These are phyloP conservation scores for Populus simonii DNA, from an alignment of 345 rosid species.

Conservation along the genomic window DNA sequence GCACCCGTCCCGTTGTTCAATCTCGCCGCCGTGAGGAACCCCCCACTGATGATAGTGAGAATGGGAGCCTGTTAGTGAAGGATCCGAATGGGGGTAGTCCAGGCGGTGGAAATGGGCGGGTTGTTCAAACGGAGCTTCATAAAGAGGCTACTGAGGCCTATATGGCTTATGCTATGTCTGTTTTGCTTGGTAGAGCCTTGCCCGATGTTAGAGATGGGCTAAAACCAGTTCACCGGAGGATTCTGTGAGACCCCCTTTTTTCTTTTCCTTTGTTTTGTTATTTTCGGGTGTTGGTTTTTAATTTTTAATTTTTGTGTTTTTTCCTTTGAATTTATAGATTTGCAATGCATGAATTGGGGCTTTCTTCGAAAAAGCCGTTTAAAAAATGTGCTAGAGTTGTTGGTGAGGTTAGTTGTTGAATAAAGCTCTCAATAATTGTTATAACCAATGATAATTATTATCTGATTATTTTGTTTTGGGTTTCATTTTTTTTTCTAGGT, in stretches of 20 bases:
- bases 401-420: slow-evolving; percentile 64
- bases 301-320: not conserved
- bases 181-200: slow-evolving; percentile 87
- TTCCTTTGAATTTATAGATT: slow-evolving; percentile 41
- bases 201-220: slow-evolving; percentile 94
- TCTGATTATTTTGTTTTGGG: not conserved
- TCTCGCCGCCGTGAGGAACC: slow-evolving; percentile 30
- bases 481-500: slow-evolving; percentile 51
- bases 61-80: slow-evolving; percentile 46
- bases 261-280: not conserved
- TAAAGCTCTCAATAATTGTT: not conserved
- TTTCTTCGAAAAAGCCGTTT: slow-evolving; percentile 82
- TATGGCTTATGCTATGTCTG: slow-evolving; percentile 89
- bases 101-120: slow-evolving; percentile 36
- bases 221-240: slow-evolving; percentile 93
- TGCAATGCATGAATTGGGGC: slow-evolving; percentile 96
- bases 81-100: slow-evolving; percentile 25
- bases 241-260: slow-evolving; percentile 48
- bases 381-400: slow-evolving; percentile 98
- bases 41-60: slow-evolving; percentile 25
- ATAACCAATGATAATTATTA: not conserved
- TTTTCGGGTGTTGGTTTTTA: not conserved
- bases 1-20: not conserved
- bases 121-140: slow-evolving; percentile 69
- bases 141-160: slow-evolving; percentile 90